These are phyloP conservation scores for Xylariaceae sp. DNA, from an alignment of 2,329 filamentous ascomycete species.

Conservation along the genomic window DNA sequence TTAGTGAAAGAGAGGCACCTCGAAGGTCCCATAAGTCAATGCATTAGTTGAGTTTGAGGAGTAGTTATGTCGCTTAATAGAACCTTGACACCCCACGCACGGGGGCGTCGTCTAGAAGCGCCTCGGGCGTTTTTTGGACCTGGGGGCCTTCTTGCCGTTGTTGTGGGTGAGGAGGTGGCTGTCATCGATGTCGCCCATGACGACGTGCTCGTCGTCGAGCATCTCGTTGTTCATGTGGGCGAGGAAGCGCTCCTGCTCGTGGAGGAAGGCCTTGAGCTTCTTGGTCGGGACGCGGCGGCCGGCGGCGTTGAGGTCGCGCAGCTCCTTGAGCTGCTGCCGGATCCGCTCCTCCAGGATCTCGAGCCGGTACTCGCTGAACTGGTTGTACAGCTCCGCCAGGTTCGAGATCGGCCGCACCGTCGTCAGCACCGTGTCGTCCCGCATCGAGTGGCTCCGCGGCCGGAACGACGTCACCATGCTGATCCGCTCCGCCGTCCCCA, in stretches of 20 bases:
- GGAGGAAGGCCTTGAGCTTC: constrained; percentile 38
- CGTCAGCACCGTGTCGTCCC: constrained; percentile 63
- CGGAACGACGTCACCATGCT: constrained; percentile 69
- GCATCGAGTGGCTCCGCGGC: constrained; percentile 54
- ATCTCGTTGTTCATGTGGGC: constrained; percentile 40
- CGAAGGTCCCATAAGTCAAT: no score
- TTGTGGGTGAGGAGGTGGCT: constrained; percentile 24
- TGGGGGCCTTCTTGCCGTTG: constrained; percentile 4
- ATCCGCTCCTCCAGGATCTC: constrained; percentile 64
- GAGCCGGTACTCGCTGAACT: constrained; percentile 65
- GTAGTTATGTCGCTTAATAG: no score
- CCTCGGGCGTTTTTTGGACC: constrained; percentile 24
- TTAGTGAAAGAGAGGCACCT: neutral
- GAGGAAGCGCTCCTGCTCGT: constrained; percentile 39
- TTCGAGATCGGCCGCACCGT: constrained; percentile 63
- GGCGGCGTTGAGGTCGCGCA: constrained; percentile 40
- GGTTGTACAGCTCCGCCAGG: constrained; percentile 59
- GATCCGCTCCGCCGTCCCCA: constrained; percentile 63
- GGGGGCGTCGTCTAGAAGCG: constrained; percentile 9
- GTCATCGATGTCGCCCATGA: constrained; percentile 30
- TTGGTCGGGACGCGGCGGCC: constrained; percentile 33
- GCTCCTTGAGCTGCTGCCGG: constrained; percentile 46
- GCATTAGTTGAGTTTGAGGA: no score
- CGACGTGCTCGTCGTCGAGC: constrained; percentile 35
- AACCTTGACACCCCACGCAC: no score